phyloP scores from a whole-genome alignment of 257 asterid genomes.

The Dorcoceras hygrometricum region DNA sequence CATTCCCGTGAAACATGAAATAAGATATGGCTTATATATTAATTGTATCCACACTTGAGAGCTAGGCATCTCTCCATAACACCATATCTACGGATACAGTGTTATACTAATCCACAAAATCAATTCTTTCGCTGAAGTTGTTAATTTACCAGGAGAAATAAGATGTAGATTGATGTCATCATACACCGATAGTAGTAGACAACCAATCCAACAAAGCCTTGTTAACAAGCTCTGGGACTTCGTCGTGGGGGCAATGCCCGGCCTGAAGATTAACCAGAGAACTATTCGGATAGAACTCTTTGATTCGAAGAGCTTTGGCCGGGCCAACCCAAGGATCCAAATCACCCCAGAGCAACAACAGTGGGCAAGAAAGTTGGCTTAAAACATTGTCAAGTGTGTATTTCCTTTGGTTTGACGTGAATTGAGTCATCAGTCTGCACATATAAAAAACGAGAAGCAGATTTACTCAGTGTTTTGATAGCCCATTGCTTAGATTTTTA shows the following conservation, averaged over 20 bases:
- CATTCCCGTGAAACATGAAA: no score
- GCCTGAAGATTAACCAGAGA: conserved; percentile 71
- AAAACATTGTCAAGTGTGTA: conserved; percentile 74
- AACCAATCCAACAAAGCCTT: conserved; percentile 83
- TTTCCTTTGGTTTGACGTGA: conserved; percentile 78
- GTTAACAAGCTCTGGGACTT: conserved; percentile 86
- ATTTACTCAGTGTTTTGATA: neutral
- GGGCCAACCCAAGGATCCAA: conserved; percentile 95
- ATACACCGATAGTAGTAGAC: conserved; percentile 31
- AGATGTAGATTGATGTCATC: conserved; percentile 17
- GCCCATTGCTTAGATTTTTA: neutral
- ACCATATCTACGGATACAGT: no score
- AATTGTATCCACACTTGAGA: no score
- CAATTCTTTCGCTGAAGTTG: no score
- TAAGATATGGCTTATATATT: no score
- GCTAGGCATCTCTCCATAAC: no score
- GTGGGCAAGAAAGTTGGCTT: conserved; percentile 72
- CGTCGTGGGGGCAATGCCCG: conserved; percentile 96
- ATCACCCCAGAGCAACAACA: conserved; percentile 88
- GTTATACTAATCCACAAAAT: no score
- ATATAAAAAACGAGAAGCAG: conserved; percentile 1
- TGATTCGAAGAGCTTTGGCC: conserved; percentile 74
- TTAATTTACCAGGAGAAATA: no score
- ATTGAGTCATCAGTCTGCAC: conserved; percentile 72
- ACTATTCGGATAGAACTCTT: conserved; percentile 69